phyloP scores from a whole-genome alignment of 2,329 filamentous ascomycete genomes.

The Bipolaris zeicola region DNA sequence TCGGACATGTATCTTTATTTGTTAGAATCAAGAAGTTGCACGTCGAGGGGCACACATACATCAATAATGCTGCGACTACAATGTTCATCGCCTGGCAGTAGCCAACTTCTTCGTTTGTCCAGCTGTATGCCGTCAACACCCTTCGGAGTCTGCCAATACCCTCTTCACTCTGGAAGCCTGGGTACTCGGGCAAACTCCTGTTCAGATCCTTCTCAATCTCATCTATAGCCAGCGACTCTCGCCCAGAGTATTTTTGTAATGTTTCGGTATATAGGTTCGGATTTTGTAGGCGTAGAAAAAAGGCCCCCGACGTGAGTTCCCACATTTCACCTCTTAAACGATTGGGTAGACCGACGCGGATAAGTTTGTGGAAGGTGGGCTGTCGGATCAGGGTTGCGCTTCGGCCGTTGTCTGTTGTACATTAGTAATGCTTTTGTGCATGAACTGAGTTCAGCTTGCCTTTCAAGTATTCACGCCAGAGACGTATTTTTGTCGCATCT shows the following conservation, averaged over 20 bases:
- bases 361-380: slow-evolving; percentile 96
- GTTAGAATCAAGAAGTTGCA: slow-evolving; percentile 32
- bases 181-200: slow-evolving; percentile 93
- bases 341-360: slow-evolving; percentile 93
- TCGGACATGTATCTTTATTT: slow-evolving; percentile 84
- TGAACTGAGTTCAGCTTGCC: slow-evolving; percentile 41
- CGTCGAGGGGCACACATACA: slow-evolving; percentile 57
- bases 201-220: slow-evolving; percentile 99
- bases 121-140: slow-evolving; percentile 96
- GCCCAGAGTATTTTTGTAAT: slow-evolving; percentile 78
- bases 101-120: slow-evolving; percentile 92
- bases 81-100: slow-evolving; percentile 99
- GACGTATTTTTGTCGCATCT: slow-evolving; percentile 93
- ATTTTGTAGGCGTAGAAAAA: slow-evolving; percentile 85
- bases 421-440: slow-evolving; percentile 16
- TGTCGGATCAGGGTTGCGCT: slow-evolving; percentile 92
- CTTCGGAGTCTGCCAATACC: slow-evolving; percentile 88
- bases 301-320: slow-evolving; percentile 90
- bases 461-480: slow-evolving; percentile 95
- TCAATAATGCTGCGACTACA: slow-evolving; percentile 93
- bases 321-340: slow-evolving; percentile 91
- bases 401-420: slow-evolving; percentile 75
- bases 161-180: slow-evolving; percentile 94
- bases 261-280: slow-evolving; percentile 86
- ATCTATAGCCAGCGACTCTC: slow-evolving; percentile 92